phyloP scores from a whole-genome alignment of 495 filamentous ascomycete species.

The Xylaria longipes region DNA sequence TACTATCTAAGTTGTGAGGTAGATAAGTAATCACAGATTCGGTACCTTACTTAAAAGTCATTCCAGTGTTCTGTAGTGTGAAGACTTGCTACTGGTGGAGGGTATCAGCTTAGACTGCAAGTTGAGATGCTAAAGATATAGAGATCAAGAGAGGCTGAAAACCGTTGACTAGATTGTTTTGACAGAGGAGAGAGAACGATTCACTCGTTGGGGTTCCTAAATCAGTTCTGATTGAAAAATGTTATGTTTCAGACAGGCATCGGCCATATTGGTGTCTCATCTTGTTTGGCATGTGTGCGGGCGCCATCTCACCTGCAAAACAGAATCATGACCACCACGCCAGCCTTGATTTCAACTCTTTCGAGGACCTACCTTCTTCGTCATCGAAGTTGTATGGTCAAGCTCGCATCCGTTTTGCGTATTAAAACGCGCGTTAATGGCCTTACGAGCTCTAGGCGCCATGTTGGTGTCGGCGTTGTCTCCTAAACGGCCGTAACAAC shows the following conservation, averaged over 20 bases:
- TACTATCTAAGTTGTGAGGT: background rate
- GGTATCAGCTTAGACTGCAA: background rate
- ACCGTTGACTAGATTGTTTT: background rate
- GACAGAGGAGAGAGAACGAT: background rate
- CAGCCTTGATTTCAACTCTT: background rate
- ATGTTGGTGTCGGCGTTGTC: background rate
- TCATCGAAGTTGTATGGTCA: background rate
- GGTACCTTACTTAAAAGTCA: background rate
- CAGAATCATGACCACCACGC: background rate
- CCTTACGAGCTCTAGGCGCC: background rate
- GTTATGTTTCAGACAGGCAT: background rate
- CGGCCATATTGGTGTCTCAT: background rate
- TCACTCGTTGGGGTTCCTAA: background rate
- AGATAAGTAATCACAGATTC: background rate
- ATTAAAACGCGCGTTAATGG: background rate
- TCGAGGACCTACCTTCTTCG: background rate
- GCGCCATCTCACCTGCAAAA: background rate
- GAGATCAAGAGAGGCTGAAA: background rate
- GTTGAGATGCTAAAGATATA: background rate
- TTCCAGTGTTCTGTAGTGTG: background rate
- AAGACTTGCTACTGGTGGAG: background rate
- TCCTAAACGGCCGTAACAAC: background rate
- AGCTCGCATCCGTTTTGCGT: background rate
- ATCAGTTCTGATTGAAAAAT: background rate
- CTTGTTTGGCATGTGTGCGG: background rate